Evolutionary conservation across 805 yeast genomes (phyloP), one percentile per base, ranked within the genome.

Genomic region (Jamesozyma gamospora): DNA sequence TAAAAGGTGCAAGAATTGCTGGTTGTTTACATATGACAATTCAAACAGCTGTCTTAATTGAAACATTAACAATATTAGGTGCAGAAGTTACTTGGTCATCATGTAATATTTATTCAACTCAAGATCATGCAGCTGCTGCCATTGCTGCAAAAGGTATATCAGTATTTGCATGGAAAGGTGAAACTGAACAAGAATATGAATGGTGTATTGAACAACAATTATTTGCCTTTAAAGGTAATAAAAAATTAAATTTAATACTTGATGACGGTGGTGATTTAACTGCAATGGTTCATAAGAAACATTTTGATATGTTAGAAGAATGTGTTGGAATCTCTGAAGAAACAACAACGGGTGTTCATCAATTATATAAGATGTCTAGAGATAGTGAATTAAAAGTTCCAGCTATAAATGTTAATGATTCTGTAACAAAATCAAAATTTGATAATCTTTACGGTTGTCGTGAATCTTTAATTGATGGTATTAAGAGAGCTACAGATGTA

Each of bases 171-270:
- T 90, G 98, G 98, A 90, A 90, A 79, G 97, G 98, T 67, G 97
- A 90, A 79, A 86, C 97, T 69, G 98, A 90, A 71, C 97, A 90
- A 76, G 98, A 90, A 75, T 92, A 90, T 79, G 65, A 77, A 64
- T 90, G 98, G 98, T 90, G 98, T 79, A 85, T 90, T 59, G 96
- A 92, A 75, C 97, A 90, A 75, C 97, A 92, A 77, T 81, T 90
- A 69, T 87, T 83, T 63, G 84, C 97, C 49, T 90, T 90, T 90
- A 90, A 90, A 76, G 95, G 88, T 69, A 80, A 76, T 67, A 77
- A 82, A 76, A 82, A 84, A 71, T 82, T 90, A 69, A 90, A 90
- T 85, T 76, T 90, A 72, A 92, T 90, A 68, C 79, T 90, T 65
- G 98, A 90, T 66, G 98, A 90, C 63, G 98, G 98, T 82, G 98